A percentile compares a stretch with the other conserved stretches of the same genome.
These are phyloP conservation scores for Mycena metata DNA, from an alignment of 768 basidiomycete species.

Conservation along the genomic window DNA sequence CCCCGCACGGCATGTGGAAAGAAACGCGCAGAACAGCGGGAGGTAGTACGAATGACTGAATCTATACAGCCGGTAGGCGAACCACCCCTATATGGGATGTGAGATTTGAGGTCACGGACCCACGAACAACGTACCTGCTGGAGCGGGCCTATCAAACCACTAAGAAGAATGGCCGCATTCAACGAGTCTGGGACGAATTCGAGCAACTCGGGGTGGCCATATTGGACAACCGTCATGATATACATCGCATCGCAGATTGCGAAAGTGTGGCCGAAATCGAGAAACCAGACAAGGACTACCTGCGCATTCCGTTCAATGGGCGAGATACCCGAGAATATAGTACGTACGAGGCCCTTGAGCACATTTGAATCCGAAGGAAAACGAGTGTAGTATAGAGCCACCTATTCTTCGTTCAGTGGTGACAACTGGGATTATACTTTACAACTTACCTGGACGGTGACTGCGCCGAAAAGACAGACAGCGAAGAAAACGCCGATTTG, in stretches of 20 bases:
- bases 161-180: constrained; percentile 11
- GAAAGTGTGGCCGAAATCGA: constrained; percentile 28
- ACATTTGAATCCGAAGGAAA: constrained; percentile 19
- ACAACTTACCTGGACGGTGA: constrained; percentile 17
- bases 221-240: constrained; percentile 25
- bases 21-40: constrained; percentile 14
- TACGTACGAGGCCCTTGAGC: constrained; percentile 17
- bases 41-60: constrained; percentile 15
- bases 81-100: constrained; percentile 13
- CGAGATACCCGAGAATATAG: not conserved
- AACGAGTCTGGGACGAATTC: not conserved
- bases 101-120: not conserved
- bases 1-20: constrained; percentile 5
- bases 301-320: no score
- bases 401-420: not conserved
- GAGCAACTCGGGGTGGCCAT: constrained; percentile 26
- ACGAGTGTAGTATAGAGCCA: constrained; percentile 29
- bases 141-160: constrained; percentile 29
- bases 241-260: constrained; percentile 21
- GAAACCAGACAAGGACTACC: constrained; percentile 27
- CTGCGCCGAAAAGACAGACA: constrained; percentile 29
- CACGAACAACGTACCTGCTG: constrained; percentile 17
- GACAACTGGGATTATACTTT: not conserved
- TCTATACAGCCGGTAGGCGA: constrained; percentile 28
- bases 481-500: constrained; percentile 29